phyloP scores from a whole-genome alignment of 495 filamentous ascomycete species.

The Penicillium odoratum region DNA sequence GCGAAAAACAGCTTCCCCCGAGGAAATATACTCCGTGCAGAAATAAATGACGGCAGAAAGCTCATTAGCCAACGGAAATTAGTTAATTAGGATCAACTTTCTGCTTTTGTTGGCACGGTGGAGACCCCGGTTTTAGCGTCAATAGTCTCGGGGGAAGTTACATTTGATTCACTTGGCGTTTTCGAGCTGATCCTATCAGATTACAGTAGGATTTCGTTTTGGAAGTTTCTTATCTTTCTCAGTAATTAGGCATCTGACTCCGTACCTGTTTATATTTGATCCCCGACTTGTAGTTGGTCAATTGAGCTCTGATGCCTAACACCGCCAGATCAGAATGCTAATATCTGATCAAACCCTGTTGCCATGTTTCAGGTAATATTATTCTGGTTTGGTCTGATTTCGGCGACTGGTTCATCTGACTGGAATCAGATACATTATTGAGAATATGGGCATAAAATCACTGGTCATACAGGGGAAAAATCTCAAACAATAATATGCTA shows the following conservation, averaged over 20 bases:
- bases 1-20: too few species aligned
- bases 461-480: too few species aligned
- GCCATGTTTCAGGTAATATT: background rate
- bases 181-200: background rate
- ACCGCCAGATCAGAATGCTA: background rate
- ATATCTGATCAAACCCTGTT: background rate
- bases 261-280: background rate
- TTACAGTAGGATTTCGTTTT: background rate
- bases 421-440: background rate
- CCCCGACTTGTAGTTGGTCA: background rate
- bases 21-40: background rate
- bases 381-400: background rate
- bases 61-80: background rate
- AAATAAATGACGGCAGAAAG: background rate
- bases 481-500: too few species aligned
- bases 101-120: slow-evolving; percentile 4
- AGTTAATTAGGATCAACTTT: slow-evolving; percentile 4
- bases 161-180: background rate
- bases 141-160: slow-evolving; percentile 5
- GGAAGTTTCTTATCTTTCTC: too few species aligned
- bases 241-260: too few species aligned
- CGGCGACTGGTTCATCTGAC: background rate
- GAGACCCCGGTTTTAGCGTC: slow-evolving; percentile 9
- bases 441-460: too few species aligned
- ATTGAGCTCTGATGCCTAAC: background rate